phyloP scores from a whole-genome alignment of 768 basidiomycete genomes.

The Mycena galopus region DNA sequence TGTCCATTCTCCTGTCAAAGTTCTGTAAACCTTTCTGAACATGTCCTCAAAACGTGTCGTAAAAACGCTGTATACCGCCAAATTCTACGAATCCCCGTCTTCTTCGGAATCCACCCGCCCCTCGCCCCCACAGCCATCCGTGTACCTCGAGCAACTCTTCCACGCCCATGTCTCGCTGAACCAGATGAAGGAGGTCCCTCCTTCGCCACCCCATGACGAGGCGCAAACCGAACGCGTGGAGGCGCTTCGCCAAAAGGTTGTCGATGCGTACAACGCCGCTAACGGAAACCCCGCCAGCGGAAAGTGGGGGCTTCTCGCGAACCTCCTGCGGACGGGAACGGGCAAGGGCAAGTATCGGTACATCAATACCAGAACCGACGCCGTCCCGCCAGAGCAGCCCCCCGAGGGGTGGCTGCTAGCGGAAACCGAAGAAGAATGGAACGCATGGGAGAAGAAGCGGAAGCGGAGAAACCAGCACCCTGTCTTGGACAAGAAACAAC shows the following conservation, averaged over 20 bases:
- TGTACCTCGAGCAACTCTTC: constrained; percentile 26
- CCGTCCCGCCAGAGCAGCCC: constrained; percentile 38
- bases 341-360: constrained; percentile 54
- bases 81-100: constrained; percentile 32
- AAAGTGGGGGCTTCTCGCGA: constrained; percentile 60
- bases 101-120: constrained; percentile 24
- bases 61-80: constrained; percentile 33
- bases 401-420: constrained; percentile 51
- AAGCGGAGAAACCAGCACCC: constrained; percentile 36
- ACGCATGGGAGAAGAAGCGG: constrained; percentile 57
- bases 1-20: not conserved
- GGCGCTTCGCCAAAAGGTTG: constrained; percentile 48
- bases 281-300: constrained; percentile 56
- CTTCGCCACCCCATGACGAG: constrained; percentile 17
- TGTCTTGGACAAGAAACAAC: constrained; percentile 44
- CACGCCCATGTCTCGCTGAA: constrained; percentile 27
- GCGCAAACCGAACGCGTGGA: constrained; percentile 40
- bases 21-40: not conserved
- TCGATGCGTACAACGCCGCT: constrained; percentile 50
- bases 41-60: constrained; percentile 18
- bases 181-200: constrained; percentile 28
- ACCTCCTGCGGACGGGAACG: constrained; percentile 55
- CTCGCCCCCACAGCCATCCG: constrained; percentile 5
- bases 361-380: constrained; percentile 43
- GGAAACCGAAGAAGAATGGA: constrained; percentile 64